Percentiles rank a stretch among this genome's conserved stretches.
phyloP scores from a whole-genome alignment of 176 grass and related monocot species.

The Bromus sterilis region DNA sequence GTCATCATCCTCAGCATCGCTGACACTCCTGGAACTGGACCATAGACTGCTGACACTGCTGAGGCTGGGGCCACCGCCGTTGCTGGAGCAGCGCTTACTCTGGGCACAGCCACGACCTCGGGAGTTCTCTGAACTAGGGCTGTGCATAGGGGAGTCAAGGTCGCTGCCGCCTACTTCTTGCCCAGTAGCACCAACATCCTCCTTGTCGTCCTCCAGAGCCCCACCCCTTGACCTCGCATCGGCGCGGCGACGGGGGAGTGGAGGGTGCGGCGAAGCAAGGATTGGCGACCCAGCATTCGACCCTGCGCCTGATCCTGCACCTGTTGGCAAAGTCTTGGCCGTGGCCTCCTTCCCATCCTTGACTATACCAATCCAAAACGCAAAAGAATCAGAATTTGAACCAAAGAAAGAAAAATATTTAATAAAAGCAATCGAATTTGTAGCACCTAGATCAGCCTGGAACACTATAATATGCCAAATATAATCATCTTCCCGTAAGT shows the following conservation, averaged over 20 bases:
- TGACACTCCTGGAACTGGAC: slow-evolving; percentile 72
- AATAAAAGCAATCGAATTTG: not conserved
- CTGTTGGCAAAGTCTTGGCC: slow-evolving; percentile 8
- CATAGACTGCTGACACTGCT: slow-evolving; percentile 75
- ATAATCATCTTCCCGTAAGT: not conserved
- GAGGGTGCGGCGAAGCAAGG: slow-evolving; percentile 35
- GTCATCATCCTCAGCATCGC: slow-evolving; percentile 72
- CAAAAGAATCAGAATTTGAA: slow-evolving; percentile 6
- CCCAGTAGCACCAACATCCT: not conserved
- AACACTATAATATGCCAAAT: not conserved
- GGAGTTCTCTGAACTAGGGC: slow-evolving; percentile 45
- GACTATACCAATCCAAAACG: slow-evolving; percentile 35
- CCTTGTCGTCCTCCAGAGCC: slow-evolving; percentile 27
- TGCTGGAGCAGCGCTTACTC: slow-evolving; percentile 23
- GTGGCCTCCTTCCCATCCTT: slow-evolving; percentile 50
- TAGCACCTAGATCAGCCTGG: not conserved
- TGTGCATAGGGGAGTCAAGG: slow-evolving; percentile 48
- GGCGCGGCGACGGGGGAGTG: slow-evolving; percentile 28
- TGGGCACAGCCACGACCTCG: not conserved
- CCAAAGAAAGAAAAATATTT: not conserved
- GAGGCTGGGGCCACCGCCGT: slow-evolving; percentile 28
- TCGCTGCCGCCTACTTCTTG: slow-evolving; percentile 33
- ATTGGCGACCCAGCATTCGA: slow-evolving; percentile 41
- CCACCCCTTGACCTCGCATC: slow-evolving; percentile 22
- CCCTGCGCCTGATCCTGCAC: slow-evolving; percentile 24